These are phyloP conservation scores for Phytophthora cryptogea DNA, from an alignment of 352 stramenopile genomes.

Conservation along the genomic window DNA sequence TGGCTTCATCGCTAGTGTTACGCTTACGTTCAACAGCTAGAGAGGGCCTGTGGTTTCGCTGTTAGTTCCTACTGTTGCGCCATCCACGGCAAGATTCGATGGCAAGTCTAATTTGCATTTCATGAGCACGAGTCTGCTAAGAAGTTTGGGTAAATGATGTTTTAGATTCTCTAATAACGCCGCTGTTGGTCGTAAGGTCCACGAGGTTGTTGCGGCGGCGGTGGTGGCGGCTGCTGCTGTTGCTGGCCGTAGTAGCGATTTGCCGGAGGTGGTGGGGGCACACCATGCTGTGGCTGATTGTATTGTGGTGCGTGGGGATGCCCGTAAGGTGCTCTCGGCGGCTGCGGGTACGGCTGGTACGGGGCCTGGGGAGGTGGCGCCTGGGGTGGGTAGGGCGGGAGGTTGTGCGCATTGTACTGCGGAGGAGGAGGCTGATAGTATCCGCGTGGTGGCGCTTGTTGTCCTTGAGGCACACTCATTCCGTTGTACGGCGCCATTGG, in stretches of 20 bases:
- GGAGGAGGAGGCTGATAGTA: constrained; percentile 38
- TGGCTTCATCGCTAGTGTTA: constrained; percentile 75
- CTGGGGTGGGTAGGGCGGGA: constrained; percentile 33
- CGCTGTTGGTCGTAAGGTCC: constrained; percentile 40
- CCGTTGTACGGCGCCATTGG: constrained; percentile 35
- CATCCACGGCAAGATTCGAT: constrained; percentile 8
- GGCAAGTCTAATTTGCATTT: constrained; percentile 40
- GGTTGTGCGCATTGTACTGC: constrained; percentile 35
- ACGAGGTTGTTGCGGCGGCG: constrained; percentile 37
- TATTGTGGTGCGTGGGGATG: constrained; percentile 21
- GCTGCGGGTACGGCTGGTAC: constrained; percentile 37
- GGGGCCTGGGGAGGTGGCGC: constrained; percentile 16
- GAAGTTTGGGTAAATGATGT: constrained; percentile 16
- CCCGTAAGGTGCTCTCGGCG: constrained; percentile 15
- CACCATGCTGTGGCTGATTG: constrained; percentile 15
- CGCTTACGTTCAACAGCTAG: constrained; percentile 40
- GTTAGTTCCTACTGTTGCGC: not conserved
- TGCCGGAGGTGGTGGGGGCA: constrained; percentile 14
- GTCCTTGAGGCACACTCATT: constrained; percentile 32
- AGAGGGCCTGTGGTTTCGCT: not conserved
- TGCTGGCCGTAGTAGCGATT: constrained; percentile 21
- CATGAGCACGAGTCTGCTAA: constrained; percentile 19
- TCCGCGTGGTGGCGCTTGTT: constrained; percentile 14
- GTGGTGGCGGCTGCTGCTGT: constrained; percentile 27
- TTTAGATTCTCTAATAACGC: constrained; percentile 27